Base-by-base conservation (phyloP, 2,329 filamentous ascomycete genomes). In the Chaetomium globosum region DNA sequence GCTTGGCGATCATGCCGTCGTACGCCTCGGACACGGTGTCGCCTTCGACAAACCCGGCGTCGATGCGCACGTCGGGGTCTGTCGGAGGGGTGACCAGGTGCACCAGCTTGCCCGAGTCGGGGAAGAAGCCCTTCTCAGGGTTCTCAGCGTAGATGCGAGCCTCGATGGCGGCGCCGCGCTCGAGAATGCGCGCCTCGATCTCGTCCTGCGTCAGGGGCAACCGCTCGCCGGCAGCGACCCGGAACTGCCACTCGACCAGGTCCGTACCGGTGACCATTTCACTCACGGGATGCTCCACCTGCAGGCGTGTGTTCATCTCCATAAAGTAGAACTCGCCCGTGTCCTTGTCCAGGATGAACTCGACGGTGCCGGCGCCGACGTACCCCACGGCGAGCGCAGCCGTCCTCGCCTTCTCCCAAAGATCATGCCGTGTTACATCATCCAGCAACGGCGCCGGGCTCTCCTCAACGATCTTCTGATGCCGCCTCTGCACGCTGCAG, bases 1-100 rank as follows among this genome's bases (percentile, higher is more conserved):
- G 85, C 79, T 99, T 99, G 53, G 95, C 92, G 71, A 99, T 97
- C 95, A 99, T 99, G 31, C 95, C 95, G 72, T 99, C 95, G 77
- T 99, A 99, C 62, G 95, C 91, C 65, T 94, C 92, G 0, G 93
- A 96, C 2, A 99, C 91, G 68, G 92, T 92, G 75, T 97, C 94
- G 30, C 95, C 95, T 71, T 93, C 85, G 31, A 93, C 86, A 75
- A 98, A 98, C 1, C 95, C 95, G 54, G 93, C 93, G 74, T 99
- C 95, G 69, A 99, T 93, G 49, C 95, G 88, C 36, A 98, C 85
- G 68, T 93, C 90, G 0, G 89, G 83, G 46, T 87, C 85, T 6
- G 84, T 80, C 57, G 80, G 76, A 0, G 94, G 93, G 1, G 91
- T 93, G 39, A 86, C 85, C 12, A 98, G 86, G 75, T 97, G 92